Evolutionary conservation across 495 filamentous ascomycete species (phyloP), one percentile per base, ranked within the genome.

Genomic region (Hyphodiscus hymeniophilus): DNA sequence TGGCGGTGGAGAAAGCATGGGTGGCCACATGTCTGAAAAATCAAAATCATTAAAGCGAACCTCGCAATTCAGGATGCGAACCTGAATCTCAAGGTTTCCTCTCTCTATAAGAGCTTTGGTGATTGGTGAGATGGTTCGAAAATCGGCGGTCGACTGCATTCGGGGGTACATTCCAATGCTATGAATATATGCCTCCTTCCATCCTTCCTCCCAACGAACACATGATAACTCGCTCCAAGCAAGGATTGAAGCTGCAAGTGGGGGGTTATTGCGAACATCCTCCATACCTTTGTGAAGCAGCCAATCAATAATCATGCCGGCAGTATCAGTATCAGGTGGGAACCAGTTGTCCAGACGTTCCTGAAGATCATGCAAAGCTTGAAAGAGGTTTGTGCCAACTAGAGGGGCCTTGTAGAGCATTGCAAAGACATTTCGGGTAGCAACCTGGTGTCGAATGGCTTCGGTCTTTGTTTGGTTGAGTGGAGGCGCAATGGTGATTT

Each of bases 181-280:
- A 48, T 87, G 83, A 10, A 78, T 68, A 57, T 82, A 87, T 15
- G 77, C 70, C 59, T 87, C 82, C 3, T 73, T 69, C 73, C 81
- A 87, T 15, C 81, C 78, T 48, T 79, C 73, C 20, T 77, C 71
- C 71, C 81, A 80, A 16, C 73, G 72, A 3, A 84, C 74, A n/a
- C 64, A 70, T 7, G 69, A 63, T 11, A 62, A 66, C 52, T 87
- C 83, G 18, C 74, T 77, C 71, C 76, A 87, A 7, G 77, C 75
- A 17, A 87, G 64, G 3, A 87, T 59, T 3, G 76, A 73, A 2
- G 80, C 73, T 1, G 83, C 82, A 0, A 67, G 66, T 31, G 76
- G 71, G 1, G 80, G 65, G 48, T 81, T 80, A 48, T 79, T 77
- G 11, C 81, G 69, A 12, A 84, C 71, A 55, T 87, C 82, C 55